Evolutionary conservation across 768 basidiomycete genomes (phyloP).

Genomic region (Boletus insuetus): DNA sequence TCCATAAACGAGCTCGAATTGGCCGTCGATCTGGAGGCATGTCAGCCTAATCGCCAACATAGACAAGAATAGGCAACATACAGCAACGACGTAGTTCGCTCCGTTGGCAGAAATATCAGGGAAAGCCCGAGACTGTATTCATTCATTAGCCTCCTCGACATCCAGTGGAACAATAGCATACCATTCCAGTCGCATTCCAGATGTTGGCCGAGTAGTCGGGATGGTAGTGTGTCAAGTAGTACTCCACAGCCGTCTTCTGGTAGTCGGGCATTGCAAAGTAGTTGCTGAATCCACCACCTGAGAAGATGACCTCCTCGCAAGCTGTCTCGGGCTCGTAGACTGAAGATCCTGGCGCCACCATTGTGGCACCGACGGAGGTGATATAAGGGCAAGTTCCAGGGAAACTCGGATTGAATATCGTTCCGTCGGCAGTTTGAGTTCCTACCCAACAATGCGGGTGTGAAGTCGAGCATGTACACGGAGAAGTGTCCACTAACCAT

Average conservation of each 20-base stretch:
- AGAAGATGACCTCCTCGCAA: slow-evolving; percentile 41
- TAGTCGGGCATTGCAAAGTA: slow-evolving; percentile 42
- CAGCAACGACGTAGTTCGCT: slow-evolving; percentile 29
- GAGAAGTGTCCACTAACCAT: not conserved
- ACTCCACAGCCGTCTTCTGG: slow-evolving; percentile 34
- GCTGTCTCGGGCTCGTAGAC: slow-evolving; percentile 50
- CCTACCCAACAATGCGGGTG: not conserved
- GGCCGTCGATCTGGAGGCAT: slow-evolving; percentile 21
- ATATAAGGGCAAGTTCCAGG: slow-evolving; percentile 48
- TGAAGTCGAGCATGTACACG: not conserved
- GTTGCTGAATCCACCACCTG: slow-evolving; percentile 40
- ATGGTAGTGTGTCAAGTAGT: slow-evolving; percentile 31
- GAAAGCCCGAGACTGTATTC: slow-evolving; percentile 32
- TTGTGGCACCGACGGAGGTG: slow-evolving; percentile 49
- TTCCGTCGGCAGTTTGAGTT: slow-evolving; percentile 38
- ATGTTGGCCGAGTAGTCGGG: slow-evolving; percentile 22
- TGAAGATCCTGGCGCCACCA: slow-evolving; percentile 35
- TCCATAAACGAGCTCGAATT: slow-evolving; percentile 25
- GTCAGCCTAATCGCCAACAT: too few relatives aligned
- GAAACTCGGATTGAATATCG: slow-evolving; percentile 51
- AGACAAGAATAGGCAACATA: not conserved
- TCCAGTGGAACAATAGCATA: not conserved
- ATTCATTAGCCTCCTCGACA: slow-evolving; percentile 4
- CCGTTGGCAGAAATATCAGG: slow-evolving; percentile 39
- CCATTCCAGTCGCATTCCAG: slow-evolving; percentile 28